Base-by-base conservation (phyloP, 2,329 filamentous ascomycete species). In the Penicillium sp. region DNA sequence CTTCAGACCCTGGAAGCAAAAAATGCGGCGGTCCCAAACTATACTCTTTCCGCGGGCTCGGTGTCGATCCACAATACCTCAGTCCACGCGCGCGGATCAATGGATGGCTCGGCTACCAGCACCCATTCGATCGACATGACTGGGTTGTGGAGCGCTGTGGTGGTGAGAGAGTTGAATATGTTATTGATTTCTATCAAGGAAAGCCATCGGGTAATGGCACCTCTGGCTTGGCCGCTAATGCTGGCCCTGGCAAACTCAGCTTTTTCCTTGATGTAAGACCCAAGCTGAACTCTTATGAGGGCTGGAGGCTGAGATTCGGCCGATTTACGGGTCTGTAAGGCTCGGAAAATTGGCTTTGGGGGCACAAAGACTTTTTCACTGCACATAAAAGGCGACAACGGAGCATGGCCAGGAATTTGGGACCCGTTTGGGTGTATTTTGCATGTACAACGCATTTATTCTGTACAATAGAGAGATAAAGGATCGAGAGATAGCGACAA, bases 121-220 rank as follows among this genome's bases (percentile, higher is more conserved):
- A 88, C 49, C 94, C 94, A 1, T 99, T 99, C 74, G 94, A 99
- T 76, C 82, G 94, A 27, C 94, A 99, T 73, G 94, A 99, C 74
- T 99, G 94, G 94, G 86, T 97, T 22, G 88, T 99, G 34, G 92
- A 99, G 75, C 83, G 94, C 48, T 97, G 94, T 70, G 93, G 90
- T 18, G 77, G 77, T 6, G 68, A 72, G 54, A 85, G 85, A 67
- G 78, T 99, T 46, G 94, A 97, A 67, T 99, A 99, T 71, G 89
- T 99, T 38, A 99, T 99, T 73, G 94, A 99, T 75, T 99, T 99
- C 67, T 99, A 99, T 71, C 86, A 91, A 5, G 94, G 94, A 0
- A 85, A 80, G 63, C 72, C 79, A 29, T 54, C 72, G 59, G 66
- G 74, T 71, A 52, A 51, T 43, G 60, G 49, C 32, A 60, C 57